Percentiles rank a stretch among this genome's conserved stretches.
These are phyloP conservation scores for Podaxis carcinomalis DNA, from an alignment of 768 basidiomycete genomes.

Conservation along the genomic window DNA sequence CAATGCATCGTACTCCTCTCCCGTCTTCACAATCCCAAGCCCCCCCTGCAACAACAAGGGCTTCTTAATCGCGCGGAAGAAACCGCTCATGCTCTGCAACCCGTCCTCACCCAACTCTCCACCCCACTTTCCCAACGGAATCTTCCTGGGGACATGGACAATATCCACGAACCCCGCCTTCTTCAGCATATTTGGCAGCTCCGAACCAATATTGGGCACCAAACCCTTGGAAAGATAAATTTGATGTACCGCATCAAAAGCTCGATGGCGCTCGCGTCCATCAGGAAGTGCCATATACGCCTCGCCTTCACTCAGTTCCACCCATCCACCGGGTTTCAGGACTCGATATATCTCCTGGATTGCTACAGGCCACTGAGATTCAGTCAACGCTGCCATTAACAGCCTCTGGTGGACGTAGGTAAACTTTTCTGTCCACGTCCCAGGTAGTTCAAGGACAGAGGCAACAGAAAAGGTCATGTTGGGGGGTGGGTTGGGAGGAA, in stretches of 20 bases:
- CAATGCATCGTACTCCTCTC: conserved; percentile 11
- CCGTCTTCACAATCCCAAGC: background rate
- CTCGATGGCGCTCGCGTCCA: background rate
- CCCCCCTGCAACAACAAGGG: conserved; percentile 9
- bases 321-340: conserved; percentile 9
- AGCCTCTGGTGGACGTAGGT: conserved; percentile 7
- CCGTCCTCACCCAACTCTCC: background rate
- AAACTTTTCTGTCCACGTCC: conserved; percentile 2
- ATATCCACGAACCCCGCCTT: background rate
- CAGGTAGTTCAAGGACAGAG: conserved; percentile 1
- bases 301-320: conserved; percentile 3
- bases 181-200: background rate
- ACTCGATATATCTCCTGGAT: conserved; percentile 4
- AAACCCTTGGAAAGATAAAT: background rate
- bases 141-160: background rate
- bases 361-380: conserved; percentile 1
- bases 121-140: background rate
- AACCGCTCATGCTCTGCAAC: background rate
- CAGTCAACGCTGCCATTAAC: background rate
- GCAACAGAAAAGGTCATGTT: conserved; percentile 6
- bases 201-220: background rate
- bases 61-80: background rate
- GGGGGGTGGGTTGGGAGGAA: conserved; percentile 12
- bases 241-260: background rate
- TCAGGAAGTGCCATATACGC: background rate